Conservation (phyloP, 2,329 filamentous ascomycete genomes). For the Xylaria sp. region DNA sequence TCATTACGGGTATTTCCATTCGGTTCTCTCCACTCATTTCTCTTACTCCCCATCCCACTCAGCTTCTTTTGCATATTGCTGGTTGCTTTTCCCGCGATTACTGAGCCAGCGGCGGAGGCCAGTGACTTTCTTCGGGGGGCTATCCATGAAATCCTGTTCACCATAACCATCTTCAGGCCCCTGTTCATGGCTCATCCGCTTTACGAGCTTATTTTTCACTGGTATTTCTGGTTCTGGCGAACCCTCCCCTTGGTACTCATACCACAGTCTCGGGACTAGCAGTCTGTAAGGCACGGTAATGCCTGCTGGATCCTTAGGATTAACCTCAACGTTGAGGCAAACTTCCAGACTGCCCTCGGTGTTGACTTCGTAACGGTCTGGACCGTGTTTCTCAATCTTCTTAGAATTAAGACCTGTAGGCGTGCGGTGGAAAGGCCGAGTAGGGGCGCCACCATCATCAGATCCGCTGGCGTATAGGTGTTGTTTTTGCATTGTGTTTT, state of each 20-base stretch:
- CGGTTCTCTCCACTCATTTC: not conserved
- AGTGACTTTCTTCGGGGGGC: slow-evolving; percentile 23
- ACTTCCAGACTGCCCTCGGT: slow-evolving; percentile 88
- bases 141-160: slow-evolving; percentile 4
- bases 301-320: slow-evolving; percentile 83
- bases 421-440: slow-evolving; percentile 68
- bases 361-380: slow-evolving; percentile 71
- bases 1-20: not conserved
- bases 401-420: slow-evolving; percentile 75
- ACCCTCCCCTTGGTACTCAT: slow-evolving; percentile 62
- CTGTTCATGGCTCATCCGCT: slow-evolving; percentile 14
- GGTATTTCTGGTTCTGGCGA: slow-evolving; percentile 4
- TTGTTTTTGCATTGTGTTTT: slow-evolving; percentile 28
- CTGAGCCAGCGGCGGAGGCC: slow-evolving; percentile 32
- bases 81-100: slow-evolving; percentile 14
- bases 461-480: slow-evolving; percentile 29
- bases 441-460: slow-evolving; percentile 4
- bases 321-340: slow-evolving; percentile 89
- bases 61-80: slow-evolving; percentile 5
- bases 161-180: slow-evolving; percentile 3
- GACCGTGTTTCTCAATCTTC: slow-evolving; percentile 63
- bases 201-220: not conserved
- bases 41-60: slow-evolving; percentile 18
- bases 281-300: slow-evolving; percentile 89
- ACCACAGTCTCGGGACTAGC: slow-evolving; percentile 81